A percentile compares a stretch with the other conserved stretches of the same genome.
Evolutionary conservation across 495 filamentous ascomycete species (phyloP).

Genomic region (Cudoniella acicularis): DNA sequence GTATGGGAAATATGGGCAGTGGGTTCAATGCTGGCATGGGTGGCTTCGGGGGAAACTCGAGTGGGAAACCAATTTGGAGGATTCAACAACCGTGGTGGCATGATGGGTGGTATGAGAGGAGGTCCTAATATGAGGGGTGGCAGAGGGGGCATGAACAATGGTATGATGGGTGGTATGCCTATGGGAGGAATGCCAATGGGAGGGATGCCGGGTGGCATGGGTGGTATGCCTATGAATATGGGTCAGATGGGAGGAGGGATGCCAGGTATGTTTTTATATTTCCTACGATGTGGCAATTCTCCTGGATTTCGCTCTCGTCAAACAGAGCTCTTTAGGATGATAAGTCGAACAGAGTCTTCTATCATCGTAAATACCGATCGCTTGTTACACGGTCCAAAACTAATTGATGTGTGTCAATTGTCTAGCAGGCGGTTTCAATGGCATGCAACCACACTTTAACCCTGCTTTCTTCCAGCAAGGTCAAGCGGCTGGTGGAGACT

Average conservation of each 20-base stretch:
- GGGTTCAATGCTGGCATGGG: conserved; percentile 59
- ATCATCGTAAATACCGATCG: no score
- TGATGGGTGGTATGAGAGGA: conserved; percentile 70
- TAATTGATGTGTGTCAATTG: no score
- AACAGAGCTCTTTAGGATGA: no score
- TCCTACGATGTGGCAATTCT: conserved; percentile 26
- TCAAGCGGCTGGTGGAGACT: conserved; percentile 45
- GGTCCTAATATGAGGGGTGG: conserved; percentile 70
- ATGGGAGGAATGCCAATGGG: conserved; percentile 52
- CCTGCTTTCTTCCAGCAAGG: conserved; percentile 72
- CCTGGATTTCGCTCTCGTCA: no score
- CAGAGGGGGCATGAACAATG: conserved; percentile 58
- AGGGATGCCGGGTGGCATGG: conserved; percentile 47
- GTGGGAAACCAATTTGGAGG: conserved; percentile 43
- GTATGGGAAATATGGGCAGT: conserved; percentile 45
- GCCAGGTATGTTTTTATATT: conserved; percentile 32
- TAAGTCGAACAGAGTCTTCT: no score
- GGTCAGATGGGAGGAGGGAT: conserved; percentile 52
- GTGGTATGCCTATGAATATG: conserved; percentile 47
- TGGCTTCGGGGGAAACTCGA: conserved; percentile 56
- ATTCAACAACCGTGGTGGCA: conserved; percentile 56
- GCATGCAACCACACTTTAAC: conserved; percentile 69
- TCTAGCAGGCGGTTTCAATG: conserved; percentile 65
- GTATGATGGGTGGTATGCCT: conserved; percentile 66
- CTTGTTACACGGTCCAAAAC: no score